These are phyloP conservation scores for Colletotrichum musae DNA, from an alignment of 2,329 filamentous ascomycete species.

Conservation along the genomic window DNA sequence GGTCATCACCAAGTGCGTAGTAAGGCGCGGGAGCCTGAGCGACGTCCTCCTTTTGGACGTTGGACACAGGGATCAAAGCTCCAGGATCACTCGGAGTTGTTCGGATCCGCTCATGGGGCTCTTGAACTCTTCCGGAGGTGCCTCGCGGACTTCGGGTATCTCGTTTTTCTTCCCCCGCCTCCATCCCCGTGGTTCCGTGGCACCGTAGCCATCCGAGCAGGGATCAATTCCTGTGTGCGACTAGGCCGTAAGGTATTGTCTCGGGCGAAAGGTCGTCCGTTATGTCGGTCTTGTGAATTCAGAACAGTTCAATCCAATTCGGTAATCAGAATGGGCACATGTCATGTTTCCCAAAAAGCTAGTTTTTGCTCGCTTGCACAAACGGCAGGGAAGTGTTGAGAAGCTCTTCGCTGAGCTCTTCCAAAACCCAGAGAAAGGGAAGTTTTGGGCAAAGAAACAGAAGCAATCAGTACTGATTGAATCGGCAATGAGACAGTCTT, in stretches of 20 bases:
- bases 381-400: too few relatives aligned
- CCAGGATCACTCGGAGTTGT: conserved; percentile 1
- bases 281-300: neutral
- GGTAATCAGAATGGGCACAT: too few relatives aligned
- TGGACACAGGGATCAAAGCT: neutral
- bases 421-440: too few relatives aligned
- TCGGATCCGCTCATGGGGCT: conserved; percentile 2
- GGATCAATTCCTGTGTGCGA: neutral
- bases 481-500: too few relatives aligned
- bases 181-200: too few relatives aligned
- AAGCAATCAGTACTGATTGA: too few relatives aligned
- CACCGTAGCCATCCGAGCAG: neutral
- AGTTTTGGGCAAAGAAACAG: too few relatives aligned
- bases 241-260: neutral
- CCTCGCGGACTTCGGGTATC: conserved; percentile 10
- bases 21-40: neutral
- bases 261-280: neutral
- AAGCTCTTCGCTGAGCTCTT: too few relatives aligned
- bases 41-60: neutral
- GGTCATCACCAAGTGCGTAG: neutral
- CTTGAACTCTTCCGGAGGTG: neutral
- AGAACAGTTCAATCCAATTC: too few relatives aligned
- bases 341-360: too few relatives aligned
- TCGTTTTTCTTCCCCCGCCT: neutral
- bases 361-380: too few relatives aligned